Evolutionary conservation across 768 basidiomycete genomes (phyloP).

Genomic region (Chalciporus sphaerocephalus): DNA sequence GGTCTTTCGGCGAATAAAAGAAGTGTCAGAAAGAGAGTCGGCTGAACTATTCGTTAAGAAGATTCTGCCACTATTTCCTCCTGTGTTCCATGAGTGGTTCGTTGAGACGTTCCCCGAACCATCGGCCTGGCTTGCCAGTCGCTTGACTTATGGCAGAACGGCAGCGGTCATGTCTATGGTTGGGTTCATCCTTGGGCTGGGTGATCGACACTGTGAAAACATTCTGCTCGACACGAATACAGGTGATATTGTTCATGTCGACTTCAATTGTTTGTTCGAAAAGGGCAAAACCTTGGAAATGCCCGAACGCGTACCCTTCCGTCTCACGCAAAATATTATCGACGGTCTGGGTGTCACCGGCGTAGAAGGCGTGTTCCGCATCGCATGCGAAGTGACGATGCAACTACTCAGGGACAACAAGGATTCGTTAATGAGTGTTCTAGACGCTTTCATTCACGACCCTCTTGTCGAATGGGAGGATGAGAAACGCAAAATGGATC

Average conservation of each 20-base stretch:
- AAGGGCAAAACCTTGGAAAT: conserved; percentile 81
- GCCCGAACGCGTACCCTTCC: conserved; percentile 90
- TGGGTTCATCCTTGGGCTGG: conserved; percentile 95
- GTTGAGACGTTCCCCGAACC: conserved; percentile 96
- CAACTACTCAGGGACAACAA: conserved; percentile 83
- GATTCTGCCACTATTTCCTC: conserved; percentile 58
- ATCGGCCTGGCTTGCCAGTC: conserved; percentile 85
- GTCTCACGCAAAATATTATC: conserved; percentile 88
- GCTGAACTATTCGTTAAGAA: conserved; percentile 48
- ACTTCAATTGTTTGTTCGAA: conserved; percentile 97
- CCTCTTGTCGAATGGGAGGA: conserved; percentile 96
- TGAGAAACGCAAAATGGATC: conserved; percentile 64
- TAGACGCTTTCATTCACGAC: conserved; percentile 96
- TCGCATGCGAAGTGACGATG: conserved; percentile 87
- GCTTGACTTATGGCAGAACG: conserved; percentile 82
- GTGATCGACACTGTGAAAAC: conserved; percentile 95
- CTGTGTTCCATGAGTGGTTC: conserved; percentile 98
- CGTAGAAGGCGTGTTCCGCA: conserved; percentile 90
- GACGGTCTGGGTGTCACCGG: conserved; percentile 92
- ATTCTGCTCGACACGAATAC: conserved; percentile 85
- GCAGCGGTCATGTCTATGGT: conserved; percentile 99
- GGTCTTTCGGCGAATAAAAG: conserved; percentile 49
- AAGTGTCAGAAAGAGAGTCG: conserved; percentile 44
- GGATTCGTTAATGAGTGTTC: conserved; percentile 89
- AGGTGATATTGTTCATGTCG: conserved; percentile 93